Conservation (phyloP, 2,329 filamentous ascomycete species). For the Colletotrichum karsti region DNA sequence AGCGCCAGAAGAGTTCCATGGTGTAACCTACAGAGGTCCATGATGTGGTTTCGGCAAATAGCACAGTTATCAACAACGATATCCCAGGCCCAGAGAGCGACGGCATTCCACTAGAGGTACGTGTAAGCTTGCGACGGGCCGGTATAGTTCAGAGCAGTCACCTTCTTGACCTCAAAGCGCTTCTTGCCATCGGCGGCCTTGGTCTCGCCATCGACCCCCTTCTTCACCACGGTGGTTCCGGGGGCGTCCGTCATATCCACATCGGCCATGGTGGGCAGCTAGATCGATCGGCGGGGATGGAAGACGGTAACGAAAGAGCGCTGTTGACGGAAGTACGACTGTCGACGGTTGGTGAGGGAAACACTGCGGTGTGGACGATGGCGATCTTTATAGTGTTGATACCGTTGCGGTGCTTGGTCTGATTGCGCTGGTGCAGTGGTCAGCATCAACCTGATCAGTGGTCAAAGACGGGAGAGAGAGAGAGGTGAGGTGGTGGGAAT, state of each 20-base stretch:
- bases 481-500: neutral
- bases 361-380: neutral
- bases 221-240: slow-evolving; percentile 61
- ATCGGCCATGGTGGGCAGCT: slow-evolving; percentile 76
- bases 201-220: slow-evolving; percentile 55
- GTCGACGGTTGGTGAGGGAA: neutral
- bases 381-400: no score
- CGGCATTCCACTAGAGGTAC: slow-evolving; percentile 86
- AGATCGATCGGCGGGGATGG: neutral
- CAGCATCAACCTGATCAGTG: neutral
- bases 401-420: neutral
- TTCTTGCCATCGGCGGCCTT: slow-evolving; percentile 79
- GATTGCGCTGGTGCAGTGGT: neutral
- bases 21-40: slow-evolving; percentile 85
- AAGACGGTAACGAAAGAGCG: neutral
- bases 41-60: slow-evolving; percentile 99
- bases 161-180: slow-evolving; percentile 99
- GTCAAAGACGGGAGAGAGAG: no score
- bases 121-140: slow-evolving; percentile 26
- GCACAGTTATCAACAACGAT: slow-evolving; percentile 99
- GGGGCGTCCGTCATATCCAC: slow-evolving; percentile 95
- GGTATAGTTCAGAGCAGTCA: slow-evolving; percentile 45
- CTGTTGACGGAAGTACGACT: neutral
- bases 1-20: neutral
- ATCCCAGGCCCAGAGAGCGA: slow-evolving; percentile 98